Conservation (phyloP, 345 rosid species). For the Odontarrhena argentea region DNA sequence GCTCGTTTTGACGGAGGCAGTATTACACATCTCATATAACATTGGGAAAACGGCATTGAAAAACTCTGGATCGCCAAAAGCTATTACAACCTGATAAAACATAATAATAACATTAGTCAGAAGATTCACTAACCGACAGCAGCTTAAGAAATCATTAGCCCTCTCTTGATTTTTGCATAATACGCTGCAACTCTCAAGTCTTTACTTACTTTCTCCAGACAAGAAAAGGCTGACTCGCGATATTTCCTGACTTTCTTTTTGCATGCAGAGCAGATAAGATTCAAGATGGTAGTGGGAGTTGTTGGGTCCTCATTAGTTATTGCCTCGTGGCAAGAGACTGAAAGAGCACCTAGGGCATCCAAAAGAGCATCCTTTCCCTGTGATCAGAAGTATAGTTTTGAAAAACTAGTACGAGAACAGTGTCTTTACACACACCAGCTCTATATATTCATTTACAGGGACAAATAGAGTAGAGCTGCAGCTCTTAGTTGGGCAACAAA, state of each 20-base stretch:
- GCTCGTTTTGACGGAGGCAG: conserved; percentile 49
- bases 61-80: conserved; percentile 75
- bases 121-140: conserved; percentile 1
- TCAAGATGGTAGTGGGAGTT: conserved; percentile 60
- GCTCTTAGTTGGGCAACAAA: neutral
- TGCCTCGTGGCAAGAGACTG: conserved; percentile 73
- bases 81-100: conserved; percentile 67
- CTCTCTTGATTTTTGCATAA: conserved; percentile 3
- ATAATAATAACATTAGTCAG: conserved; percentile 14
- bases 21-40: conserved; percentile 65
- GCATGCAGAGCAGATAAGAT: conserved; percentile 71
- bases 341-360: conserved; percentile 77
- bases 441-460: conserved; percentile 19
- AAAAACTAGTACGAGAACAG: conserved; percentile 21
- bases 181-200: conserved; percentile 6
- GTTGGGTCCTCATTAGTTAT: conserved; percentile 64
- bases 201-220: conserved; percentile 70
- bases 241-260: conserved; percentile 73
- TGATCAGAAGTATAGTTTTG: conserved; percentile 23
- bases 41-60: conserved; percentile 68
- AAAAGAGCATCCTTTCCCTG: conserved; percentile 93
- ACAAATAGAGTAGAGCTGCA: conserved; percentile 22
- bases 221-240: conserved; percentile 76
- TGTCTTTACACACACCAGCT: neutral
- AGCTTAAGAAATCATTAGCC: neutral